These are phyloP conservation scores for Xylaria nigripes DNA, from an alignment of 495 filamentous ascomycete species.

Conservation along the genomic window DNA sequence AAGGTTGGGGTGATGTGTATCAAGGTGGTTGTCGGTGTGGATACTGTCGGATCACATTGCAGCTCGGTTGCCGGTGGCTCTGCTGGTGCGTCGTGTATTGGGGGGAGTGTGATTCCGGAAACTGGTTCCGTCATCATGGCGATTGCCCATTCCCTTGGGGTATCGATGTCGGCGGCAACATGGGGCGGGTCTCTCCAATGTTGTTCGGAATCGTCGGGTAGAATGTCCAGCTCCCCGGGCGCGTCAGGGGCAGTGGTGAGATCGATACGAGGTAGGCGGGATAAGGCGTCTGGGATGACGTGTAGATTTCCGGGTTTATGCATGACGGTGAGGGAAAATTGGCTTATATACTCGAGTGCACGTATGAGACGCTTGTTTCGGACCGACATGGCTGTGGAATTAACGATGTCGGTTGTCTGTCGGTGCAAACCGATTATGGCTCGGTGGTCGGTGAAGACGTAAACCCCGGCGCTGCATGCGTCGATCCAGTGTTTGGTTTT, in stretches of 20 bases:
- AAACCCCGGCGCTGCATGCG: neutral
- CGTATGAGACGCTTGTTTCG: neutral
- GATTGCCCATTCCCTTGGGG: too few relatives aligned
- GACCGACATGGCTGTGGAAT: neutral
- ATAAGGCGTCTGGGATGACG: neutral
- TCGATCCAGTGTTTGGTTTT: neutral
- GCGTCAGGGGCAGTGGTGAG: neutral
- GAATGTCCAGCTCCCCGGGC: neutral
- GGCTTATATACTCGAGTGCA: neutral
- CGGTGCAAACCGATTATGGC: neutral
- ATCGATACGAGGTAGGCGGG: neutral
- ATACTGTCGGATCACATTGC: too few relatives aligned
- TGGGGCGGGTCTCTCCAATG: neutral
- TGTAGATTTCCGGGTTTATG: neutral
- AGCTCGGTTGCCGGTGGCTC: too few relatives aligned
- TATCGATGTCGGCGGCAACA: too few relatives aligned
- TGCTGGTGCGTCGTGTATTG: too few relatives aligned
- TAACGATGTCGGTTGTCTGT: neutral
- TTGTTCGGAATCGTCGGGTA: neutral
- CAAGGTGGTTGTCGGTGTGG: neutral
- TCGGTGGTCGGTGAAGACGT: neutral
- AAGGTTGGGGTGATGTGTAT: neutral
- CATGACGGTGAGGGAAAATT: neutral
- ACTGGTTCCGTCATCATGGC: neutral
- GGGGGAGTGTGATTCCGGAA: neutral